Evolutionary conservation across 2,329 filamentous ascomycete genomes (phyloP), one percentile per base, ranked within the genome.

Genomic region (Colletotrichum simmondsii): DNA sequence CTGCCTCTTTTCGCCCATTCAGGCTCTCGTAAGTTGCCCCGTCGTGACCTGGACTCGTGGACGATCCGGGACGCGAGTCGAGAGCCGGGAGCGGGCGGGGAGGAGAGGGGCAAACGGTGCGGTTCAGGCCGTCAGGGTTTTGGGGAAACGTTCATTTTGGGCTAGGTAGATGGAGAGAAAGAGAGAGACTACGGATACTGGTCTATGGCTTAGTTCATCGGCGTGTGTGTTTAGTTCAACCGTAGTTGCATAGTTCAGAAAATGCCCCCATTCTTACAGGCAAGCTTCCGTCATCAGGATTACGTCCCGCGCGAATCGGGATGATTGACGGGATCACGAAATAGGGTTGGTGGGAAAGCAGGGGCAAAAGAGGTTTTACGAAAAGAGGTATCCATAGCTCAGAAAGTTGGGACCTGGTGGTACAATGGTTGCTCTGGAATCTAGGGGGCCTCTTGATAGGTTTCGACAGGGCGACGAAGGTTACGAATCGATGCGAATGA

Each of bases 381-480:
- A 42, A 42, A 42, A 35, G 32, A 35, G 11, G 37, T 42, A 42
- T 6, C 37, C 14, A 42, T 42, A 37, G 14, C n/a, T n/a, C 42
- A 49, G 14, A 42, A 42, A 16, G 37, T 19, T n/a, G 5, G 19
- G 42, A n/a, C 19, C 19, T 42, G 37, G 37, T 42, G 37, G 37
- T 42, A 42, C 37, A 42, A 42, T 42, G 5, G 14, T 42, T 14
- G 26, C 32, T 35, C 42, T 72, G 70, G 70, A 72, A 72, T 69
- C 65, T 72, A 72, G 59, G 70, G 69, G 65, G 46, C 32, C 24
- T 46, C 54, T 60, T 61, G 59, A 22, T 37, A 54, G 49, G 32
- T 32, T 53, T 22, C 52, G 26, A 46, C 32, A 57, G 35, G 66
- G 37, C 32, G 26, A 59, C 37, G 67, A 49, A 49, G 66, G 37